These are phyloP conservation scores for Penicillium sp. DNA, from an alignment of 2,329 filamentous ascomycete genomes.

Conservation along the genomic window DNA sequence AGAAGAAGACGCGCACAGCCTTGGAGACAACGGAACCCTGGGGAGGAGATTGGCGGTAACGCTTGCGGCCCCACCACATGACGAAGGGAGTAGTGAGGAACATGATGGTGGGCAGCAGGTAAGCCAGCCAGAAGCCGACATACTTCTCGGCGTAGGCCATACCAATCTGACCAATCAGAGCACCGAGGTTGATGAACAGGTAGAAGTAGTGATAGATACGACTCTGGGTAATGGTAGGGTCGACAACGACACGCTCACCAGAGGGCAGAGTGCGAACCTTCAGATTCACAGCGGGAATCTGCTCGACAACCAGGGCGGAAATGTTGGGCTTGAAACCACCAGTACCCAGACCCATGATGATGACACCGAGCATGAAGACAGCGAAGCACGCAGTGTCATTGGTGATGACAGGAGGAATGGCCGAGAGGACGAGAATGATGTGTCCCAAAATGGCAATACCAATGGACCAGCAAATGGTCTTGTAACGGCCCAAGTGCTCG, in stretches of 20 bases:
- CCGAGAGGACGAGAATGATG: constrained; percentile 66
- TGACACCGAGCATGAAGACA: constrained; percentile 64
- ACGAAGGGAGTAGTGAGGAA: constrained; percentile 66
- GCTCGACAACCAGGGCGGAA: constrained; percentile 69
- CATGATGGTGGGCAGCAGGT: constrained; percentile 64
- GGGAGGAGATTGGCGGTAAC: constrained; percentile 66
- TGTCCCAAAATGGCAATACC: constrained; percentile 68
- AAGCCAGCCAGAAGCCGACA: constrained; percentile 66
- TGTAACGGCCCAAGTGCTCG: constrained; percentile 68
- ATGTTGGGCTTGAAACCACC: constrained; percentile 84
- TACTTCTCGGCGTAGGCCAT: constrained; percentile 77
- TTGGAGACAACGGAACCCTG: constrained; percentile 73
- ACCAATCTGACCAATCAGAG: constrained; percentile 60
- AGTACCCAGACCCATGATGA: constrained; percentile 71
- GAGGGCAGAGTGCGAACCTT: constrained; percentile 56
- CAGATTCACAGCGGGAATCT: constrained; percentile 63
- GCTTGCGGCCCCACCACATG: constrained; percentile 61
- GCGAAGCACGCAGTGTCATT: constrained; percentile 60
- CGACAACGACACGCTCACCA: constrained; percentile 69
- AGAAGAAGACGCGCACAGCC: constrained; percentile 62
- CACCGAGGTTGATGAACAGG: constrained; percentile 69
- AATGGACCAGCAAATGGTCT: constrained; percentile 69
- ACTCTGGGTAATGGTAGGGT: constrained; percentile 69
- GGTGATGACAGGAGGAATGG: constrained; percentile 65
- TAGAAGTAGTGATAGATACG: constrained; percentile 73